Conservation (phyloP, 805 yeast species). For the Kodamaea hsintzibuensis region DNA sequence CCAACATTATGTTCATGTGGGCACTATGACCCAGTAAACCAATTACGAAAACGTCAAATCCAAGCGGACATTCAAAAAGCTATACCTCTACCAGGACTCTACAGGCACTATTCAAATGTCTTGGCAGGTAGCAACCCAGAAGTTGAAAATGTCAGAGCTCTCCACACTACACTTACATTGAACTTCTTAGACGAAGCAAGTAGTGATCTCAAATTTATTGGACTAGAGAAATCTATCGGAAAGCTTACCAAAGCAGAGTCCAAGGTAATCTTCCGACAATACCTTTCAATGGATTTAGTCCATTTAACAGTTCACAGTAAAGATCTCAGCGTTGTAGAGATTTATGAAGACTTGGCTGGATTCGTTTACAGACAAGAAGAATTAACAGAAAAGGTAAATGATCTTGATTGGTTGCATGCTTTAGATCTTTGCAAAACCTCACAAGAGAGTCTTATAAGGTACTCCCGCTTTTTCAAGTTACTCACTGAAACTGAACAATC, state of each 20-base stretch:
- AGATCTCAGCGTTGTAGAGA: background rate
- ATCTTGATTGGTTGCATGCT: constrained; percentile 19
- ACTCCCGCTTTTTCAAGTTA: constrained; percentile 17
- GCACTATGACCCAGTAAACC: background rate
- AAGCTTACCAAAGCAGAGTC: background rate
- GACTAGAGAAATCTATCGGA: background rate
- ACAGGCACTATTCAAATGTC: background rate
- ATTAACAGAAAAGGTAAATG: constrained; percentile 21
- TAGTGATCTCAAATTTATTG: background rate
- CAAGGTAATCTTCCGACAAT: constrained; percentile 3
- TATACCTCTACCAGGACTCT: background rate
- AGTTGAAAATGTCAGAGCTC: background rate
- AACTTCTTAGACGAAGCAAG: background rate
- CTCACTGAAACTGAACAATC: constrained; percentile 6
- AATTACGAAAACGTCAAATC: constrained; percentile 1
- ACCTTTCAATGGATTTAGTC: constrained; percentile 15
- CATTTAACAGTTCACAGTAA: background rate
- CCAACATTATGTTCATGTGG: background rate
- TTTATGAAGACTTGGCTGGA: constrained; percentile 26
- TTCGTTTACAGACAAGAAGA: constrained; percentile 22
- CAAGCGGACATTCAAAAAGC: background rate
- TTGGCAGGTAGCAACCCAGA: background rate
- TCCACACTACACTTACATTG: background rate
- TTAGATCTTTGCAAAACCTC: constrained; percentile 6
- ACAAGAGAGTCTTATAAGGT: constrained; percentile 18